Evolutionary conservation across 495 filamentous ascomycete species (phyloP).

Genomic region (Tuber indicum): DNA sequence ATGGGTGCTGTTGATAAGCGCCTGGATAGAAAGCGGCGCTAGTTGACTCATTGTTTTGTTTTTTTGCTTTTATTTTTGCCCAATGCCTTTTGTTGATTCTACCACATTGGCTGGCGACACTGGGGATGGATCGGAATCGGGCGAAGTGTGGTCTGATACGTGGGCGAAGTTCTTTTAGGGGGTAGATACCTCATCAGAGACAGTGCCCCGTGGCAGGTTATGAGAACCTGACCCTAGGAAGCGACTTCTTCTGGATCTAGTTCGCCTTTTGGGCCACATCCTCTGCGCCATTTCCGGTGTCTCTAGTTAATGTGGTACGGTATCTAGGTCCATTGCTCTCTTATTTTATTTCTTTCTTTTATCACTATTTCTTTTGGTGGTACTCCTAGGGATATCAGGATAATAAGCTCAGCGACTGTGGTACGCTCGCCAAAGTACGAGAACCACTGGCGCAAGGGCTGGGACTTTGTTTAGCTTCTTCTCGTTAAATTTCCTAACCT

Average conservation of each 20-base stretch:
- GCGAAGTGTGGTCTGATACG: not conserved
- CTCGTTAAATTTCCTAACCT: not conserved
- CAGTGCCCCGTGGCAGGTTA: not conserved
- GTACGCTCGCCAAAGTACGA: not conserved
- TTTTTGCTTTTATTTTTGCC: not conserved
- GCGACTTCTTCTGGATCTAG: not conserved
- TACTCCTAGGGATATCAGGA: not conserved
- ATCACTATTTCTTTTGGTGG: not conserved
- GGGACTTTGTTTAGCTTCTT: not conserved
- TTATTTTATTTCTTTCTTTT: not conserved
- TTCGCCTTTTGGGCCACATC: not conserved
- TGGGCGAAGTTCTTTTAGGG: not conserved
- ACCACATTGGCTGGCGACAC: not conserved
- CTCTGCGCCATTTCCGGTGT: not conserved
- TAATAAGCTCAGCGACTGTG: not conserved
- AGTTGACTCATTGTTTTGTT: not conserved
- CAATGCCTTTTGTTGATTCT: not conserved
- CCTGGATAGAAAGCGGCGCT: conserved; percentile 49
- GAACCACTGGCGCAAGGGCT: not conserved
- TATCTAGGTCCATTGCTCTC: not conserved
- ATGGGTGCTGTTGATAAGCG: conserved; percentile 65
- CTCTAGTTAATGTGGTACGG: not conserved
- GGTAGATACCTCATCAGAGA: not conserved
- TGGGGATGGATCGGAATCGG: not conserved
- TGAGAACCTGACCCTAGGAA: not conserved